phyloP scores from a whole-genome alignment of 2,329 filamentous ascomycete species.

The Fusarium napiforme region DNA sequence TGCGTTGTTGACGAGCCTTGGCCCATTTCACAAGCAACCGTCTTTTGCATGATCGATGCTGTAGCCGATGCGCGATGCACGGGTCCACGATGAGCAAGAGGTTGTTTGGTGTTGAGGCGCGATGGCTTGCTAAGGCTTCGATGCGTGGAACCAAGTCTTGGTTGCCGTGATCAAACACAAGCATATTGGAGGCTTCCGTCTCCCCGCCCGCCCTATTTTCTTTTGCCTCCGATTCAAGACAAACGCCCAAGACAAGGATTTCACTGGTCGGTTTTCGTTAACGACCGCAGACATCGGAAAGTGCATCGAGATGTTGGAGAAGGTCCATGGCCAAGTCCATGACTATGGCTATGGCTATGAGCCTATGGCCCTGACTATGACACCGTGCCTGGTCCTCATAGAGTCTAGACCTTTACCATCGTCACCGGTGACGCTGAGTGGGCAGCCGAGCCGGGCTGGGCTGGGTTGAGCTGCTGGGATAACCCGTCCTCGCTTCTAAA shows the following conservation, averaged over 20 bases:
- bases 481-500: neutral
- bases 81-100: neutral
- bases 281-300: conserved; percentile 2
- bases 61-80: conserved; percentile 18
- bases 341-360: neutral
- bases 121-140: conserved; percentile 31
- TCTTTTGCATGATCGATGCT: conserved; percentile 16
- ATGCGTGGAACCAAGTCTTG: conserved; percentile 24
- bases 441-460: neutral
- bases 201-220: conserved; percentile 1
- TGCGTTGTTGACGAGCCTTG: neutral
- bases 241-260: conserved; percentile 6
- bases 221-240: neutral
- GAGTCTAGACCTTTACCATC: conserved; percentile 8
- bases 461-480: neutral
- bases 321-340: neutral
- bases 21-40: neutral
- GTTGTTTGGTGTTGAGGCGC: conserved; percentile 33
- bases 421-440: conserved; percentile 21
- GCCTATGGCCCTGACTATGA: neutral
- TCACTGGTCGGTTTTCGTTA: neutral
- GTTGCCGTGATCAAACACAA: conserved; percentile 13
- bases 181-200: neutral
- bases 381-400: conserved; percentile 9
- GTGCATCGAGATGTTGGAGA: conserved; percentile 9